phyloP scores from a whole-genome alignment of 1,139 yeast species.

The Geotrichum australiense region DNA sequence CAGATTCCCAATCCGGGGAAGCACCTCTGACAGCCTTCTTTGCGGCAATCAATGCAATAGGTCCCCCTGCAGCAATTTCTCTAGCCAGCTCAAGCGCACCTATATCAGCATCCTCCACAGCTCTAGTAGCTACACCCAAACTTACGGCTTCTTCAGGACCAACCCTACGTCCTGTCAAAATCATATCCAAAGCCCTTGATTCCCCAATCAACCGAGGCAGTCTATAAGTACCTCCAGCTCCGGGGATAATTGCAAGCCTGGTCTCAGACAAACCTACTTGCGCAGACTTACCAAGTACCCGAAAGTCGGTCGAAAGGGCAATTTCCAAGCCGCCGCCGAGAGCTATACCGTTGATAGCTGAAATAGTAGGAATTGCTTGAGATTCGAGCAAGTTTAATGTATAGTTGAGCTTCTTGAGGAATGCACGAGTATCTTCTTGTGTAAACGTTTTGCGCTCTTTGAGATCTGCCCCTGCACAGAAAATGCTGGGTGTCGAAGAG shows the following conservation, averaged over 20 bases:
- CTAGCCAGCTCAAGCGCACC: constrained; percentile 26
- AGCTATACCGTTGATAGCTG: constrained; percentile 31
- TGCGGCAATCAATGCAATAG: constrained; percentile 30
- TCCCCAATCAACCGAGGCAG: constrained; percentile 29
- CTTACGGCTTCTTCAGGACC: constrained; percentile 26
- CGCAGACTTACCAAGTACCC: constrained; percentile 25
- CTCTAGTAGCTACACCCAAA: constrained; percentile 27
- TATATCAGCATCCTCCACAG: constrained; percentile 24
- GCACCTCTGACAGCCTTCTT: constrained; percentile 30
- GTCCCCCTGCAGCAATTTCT: constrained; percentile 30
- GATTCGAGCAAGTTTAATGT: constrained; percentile 26
- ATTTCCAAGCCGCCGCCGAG: constrained; percentile 32
- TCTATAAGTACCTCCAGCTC: constrained; percentile 33
- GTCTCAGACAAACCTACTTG: constrained; percentile 29
- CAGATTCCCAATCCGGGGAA: constrained; percentile 26
- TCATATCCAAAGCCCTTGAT: constrained; percentile 28
- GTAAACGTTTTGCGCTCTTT: constrained; percentile 32
- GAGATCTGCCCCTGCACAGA: constrained; percentile 35
- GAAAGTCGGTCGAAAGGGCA: constrained; percentile 29
- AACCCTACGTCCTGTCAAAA: constrained; percentile 29
- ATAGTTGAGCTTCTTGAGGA: constrained; percentile 28
- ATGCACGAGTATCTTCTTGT: constrained; percentile 27
- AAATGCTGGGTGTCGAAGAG: constrained; percentile 27
- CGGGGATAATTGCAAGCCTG: constrained; percentile 30
- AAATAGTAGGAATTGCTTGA: constrained; percentile 30